These are phyloP conservation scores for Euphrasia confusa DNA, from an alignment of 257 asterid species.

Conservation along the genomic window DNA sequence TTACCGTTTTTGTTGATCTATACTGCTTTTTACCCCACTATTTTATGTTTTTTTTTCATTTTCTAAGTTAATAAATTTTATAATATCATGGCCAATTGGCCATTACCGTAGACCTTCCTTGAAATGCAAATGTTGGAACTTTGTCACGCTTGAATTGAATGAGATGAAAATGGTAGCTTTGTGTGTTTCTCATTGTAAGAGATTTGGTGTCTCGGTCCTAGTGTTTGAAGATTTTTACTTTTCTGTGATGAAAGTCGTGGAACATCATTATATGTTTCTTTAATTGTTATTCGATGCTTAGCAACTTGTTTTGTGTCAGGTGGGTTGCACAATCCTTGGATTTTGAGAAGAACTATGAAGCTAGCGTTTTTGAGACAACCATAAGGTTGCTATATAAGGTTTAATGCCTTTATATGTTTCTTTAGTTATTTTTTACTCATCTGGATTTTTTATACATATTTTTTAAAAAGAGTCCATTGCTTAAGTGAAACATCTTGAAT, in stretches of 20 bases:
- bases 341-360: slow-evolving; percentile 94
- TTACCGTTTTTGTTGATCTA: slow-evolving; percentile 9
- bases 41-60: not conserved
- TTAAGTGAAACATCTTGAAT: slow-evolving; percentile 16
- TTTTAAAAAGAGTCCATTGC: slow-evolving; percentile 18
- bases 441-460: slow-evolving; percentile 17
- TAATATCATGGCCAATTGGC: not conserved
- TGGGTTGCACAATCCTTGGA: slow-evolving; percentile 93
- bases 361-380: slow-evolving; percentile 99
- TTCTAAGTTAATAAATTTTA: not conserved
- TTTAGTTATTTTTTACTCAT: slow-evolving; percentile 29
- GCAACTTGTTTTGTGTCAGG: slow-evolving; percentile 52
- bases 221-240: slow-evolving; percentile 18
- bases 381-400: slow-evolving; percentile 99
- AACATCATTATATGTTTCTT: slow-evolving; percentile 8
- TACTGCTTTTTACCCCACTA: slow-evolving; percentile 16
- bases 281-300: slow-evolving; percentile 23
- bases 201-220: slow-evolving; percentile 7
- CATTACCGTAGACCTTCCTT: not conserved
- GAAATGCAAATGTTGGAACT: slow-evolving; percentile 2
- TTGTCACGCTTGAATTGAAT: not conserved
- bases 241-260: not conserved
- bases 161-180: slow-evolving; percentile 6
- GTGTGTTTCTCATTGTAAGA: slow-evolving; percentile 19
- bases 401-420: slow-evolving; percentile 42